Evolutionary conservation across 2,329 filamentous ascomycete genomes (phyloP).

Genomic region (Didymella segeticola): DNA sequence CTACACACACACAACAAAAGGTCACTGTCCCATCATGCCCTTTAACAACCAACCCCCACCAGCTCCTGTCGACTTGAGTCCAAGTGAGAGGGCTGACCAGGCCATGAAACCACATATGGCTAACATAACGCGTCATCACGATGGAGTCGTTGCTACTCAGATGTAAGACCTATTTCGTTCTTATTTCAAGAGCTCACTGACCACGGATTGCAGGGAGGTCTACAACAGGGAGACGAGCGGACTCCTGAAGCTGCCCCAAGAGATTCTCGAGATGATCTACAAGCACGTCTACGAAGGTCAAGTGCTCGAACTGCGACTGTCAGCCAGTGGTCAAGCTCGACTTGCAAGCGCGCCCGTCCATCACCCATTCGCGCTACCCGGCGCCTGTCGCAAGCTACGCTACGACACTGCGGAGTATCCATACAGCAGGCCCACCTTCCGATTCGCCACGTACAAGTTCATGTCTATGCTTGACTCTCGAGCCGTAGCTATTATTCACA

Average conservation of each 20-base stretch:
- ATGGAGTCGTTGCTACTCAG: too few species aligned
- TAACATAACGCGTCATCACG: too few species aligned
- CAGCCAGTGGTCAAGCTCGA: too few species aligned
- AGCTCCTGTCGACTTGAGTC: too few species aligned
- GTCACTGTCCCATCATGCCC: too few species aligned
- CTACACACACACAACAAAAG: too few species aligned
- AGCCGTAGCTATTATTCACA: too few species aligned
- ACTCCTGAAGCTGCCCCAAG: neutral
- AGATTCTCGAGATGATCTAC: neutral
- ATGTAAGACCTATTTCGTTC: too few species aligned
- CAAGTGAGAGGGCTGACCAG: too few species aligned
- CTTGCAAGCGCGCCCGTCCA: neutral
- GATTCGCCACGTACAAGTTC: neutral
- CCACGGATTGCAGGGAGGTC: neutral
- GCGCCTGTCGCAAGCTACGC: neutral
- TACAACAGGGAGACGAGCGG: neutral
- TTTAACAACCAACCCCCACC: too few species aligned
- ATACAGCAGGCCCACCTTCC: neutral
- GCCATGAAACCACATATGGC: too few species aligned
- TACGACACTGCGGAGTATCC: neutral
- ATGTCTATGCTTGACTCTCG: neutral
- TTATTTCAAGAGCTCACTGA: too few species aligned
- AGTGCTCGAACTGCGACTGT: neutral
- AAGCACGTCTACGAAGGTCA: neutral
- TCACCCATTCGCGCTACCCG: neutral